Evolutionary conservation across 768 basidiomycete genomes (phyloP).

Genomic region (Leccinum pellstonianum): DNA sequence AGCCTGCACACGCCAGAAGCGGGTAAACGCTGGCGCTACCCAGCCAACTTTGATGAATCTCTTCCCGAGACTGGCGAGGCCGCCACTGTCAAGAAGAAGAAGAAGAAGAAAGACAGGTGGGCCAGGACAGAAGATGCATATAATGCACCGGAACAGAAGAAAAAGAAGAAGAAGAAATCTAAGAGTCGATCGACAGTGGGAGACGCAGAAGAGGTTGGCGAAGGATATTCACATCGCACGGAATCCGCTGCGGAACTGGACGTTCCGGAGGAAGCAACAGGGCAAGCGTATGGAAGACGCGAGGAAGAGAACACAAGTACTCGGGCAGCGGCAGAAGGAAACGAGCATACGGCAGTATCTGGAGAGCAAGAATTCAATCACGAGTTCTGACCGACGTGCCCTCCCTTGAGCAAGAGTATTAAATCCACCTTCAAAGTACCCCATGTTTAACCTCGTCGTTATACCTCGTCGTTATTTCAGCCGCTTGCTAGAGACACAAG

Average conservation of each 20-base stretch:
- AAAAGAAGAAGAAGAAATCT: slow-evolving; percentile 62
- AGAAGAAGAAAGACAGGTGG: slow-evolving; percentile 81
- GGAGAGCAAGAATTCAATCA: slow-evolving; percentile 61
- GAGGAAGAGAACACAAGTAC: slow-evolving; percentile 4
- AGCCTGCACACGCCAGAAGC: slow-evolving; percentile 36
- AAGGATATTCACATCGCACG: slow-evolving; percentile 34
- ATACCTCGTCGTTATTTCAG: neutral
- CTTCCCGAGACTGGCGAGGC: slow-evolving; percentile 40
- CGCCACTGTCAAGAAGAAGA: slow-evolving; percentile 50
- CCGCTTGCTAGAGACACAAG: neutral
- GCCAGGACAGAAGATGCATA: slow-evolving; percentile 86
- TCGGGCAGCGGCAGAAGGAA: slow-evolving; percentile 15
- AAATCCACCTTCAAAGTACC: slow-evolving; percentile 12
- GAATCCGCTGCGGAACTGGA: slow-evolving; percentile 45
- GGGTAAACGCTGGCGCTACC: slow-evolving; percentile 75
- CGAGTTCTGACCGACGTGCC: slow-evolving; percentile 47
- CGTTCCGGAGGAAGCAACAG: slow-evolving; percentile 68
- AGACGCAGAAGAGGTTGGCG: slow-evolving; percentile 31
- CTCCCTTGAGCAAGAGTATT: neutral
- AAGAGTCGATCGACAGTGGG: slow-evolving; percentile 43
- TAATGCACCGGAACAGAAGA: slow-evolving; percentile 44
- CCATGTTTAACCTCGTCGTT: neutral
- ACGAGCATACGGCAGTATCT: slow-evolving; percentile 15
- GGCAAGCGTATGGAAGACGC: slow-evolving; percentile 55
- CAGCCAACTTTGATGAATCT: slow-evolving; percentile 76